phyloP scores from a whole-genome alignment of 139 green algal species.

The Chlorella sp. region DNA sequence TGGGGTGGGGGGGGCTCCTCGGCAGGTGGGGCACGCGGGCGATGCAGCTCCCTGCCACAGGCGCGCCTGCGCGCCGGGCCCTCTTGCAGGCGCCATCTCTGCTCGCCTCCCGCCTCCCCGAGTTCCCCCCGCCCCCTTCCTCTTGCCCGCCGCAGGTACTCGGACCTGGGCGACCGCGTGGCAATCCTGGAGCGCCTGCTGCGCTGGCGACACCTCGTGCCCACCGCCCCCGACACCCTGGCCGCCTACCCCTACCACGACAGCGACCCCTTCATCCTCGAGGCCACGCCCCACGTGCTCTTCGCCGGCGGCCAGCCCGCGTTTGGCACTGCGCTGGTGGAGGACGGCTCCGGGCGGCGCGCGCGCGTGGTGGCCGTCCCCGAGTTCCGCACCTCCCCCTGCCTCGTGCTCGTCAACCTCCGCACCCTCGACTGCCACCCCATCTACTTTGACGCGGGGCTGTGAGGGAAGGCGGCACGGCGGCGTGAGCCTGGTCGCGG shows the following conservation, averaged over 20 bases:
- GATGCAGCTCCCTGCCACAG: no score
- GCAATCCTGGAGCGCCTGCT: conserved; percentile 76
- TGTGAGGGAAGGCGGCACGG: background rate
- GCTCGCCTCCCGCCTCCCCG: no score
- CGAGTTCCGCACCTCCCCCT: conserved; percentile 68
- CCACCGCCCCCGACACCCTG: conserved; percentile 97
- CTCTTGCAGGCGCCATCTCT: no score
- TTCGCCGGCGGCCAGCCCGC: conserved; percentile 91
- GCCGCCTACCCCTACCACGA: conserved; percentile 89
- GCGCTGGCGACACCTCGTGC: conserved; percentile 86
- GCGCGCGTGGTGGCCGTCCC: conserved; percentile 75
- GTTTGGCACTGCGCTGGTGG: conserved; percentile 69
- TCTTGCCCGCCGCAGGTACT: conserved; percentile 42
- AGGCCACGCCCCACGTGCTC: conserved; percentile 84
- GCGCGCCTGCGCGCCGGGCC: no score
- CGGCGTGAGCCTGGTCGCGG: background rate
- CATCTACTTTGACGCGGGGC: conserved; percentile 62
- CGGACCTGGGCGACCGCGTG: conserved; percentile 48
- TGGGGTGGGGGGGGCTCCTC: background rate
- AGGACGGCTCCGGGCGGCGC: conserved; percentile 27
- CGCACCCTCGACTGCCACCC: conserved; percentile 76
- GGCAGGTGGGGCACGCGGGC: background rate
- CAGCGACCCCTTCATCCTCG: conserved; percentile 94
- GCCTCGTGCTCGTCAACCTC: conserved; percentile 87
- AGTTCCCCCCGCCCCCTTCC: no score